Percentiles rank a stretch among this genome's conserved stretches.
Conservation (phyloP, 2,329 filamentous ascomycete species). For the Penicillium nordicum region DNA sequence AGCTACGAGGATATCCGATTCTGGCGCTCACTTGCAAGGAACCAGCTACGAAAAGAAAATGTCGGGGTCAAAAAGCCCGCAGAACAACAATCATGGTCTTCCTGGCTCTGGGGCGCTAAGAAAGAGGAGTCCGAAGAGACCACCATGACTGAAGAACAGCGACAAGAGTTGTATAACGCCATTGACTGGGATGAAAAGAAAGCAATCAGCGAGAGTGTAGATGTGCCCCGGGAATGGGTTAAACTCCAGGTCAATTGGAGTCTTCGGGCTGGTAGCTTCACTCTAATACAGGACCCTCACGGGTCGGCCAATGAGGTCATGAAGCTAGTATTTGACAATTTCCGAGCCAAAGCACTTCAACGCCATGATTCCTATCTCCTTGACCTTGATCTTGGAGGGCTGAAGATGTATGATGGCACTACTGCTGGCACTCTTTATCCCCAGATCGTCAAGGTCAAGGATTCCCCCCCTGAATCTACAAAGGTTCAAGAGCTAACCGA, state of each 20-base stretch:
- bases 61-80: slow-evolving; percentile 72
- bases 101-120: slow-evolving; percentile 88
- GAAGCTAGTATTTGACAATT: slow-evolving; percentile 89
- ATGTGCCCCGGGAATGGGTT: slow-evolving; percentile 83
- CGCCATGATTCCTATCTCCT: slow-evolving; percentile 86
- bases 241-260: slow-evolving; percentile 91
- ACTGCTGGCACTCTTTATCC: slow-evolving; percentile 87
- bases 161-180: slow-evolving; percentile 92
- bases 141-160: slow-evolving; percentile 90
- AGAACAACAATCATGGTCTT: slow-evolving; percentile 79
- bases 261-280: slow-evolving; percentile 94
- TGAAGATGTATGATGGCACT: slow-evolving; percentile 93
- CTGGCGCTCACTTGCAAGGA: slow-evolving; percentile 91
- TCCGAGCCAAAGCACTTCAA: slow-evolving; percentile 84
- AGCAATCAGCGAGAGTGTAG: slow-evolving; percentile 79
- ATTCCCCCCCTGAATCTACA: slow-evolving; percentile 61
- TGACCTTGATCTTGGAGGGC: slow-evolving; percentile 83
- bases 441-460: slow-evolving; percentile 94
- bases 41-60: slow-evolving; percentile 92
- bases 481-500: slow-evolving; percentile 30
- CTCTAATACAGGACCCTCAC: slow-evolving; percentile 79
- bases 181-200: slow-evolving; percentile 99
- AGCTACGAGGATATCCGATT: slow-evolving; percentile 94
- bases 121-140: slow-evolving; percentile 71
- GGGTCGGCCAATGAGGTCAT: slow-evolving; percentile 76